Conservation (phyloP, 352 stramenopile genomes). For the Blastocystis sp. region DNA sequence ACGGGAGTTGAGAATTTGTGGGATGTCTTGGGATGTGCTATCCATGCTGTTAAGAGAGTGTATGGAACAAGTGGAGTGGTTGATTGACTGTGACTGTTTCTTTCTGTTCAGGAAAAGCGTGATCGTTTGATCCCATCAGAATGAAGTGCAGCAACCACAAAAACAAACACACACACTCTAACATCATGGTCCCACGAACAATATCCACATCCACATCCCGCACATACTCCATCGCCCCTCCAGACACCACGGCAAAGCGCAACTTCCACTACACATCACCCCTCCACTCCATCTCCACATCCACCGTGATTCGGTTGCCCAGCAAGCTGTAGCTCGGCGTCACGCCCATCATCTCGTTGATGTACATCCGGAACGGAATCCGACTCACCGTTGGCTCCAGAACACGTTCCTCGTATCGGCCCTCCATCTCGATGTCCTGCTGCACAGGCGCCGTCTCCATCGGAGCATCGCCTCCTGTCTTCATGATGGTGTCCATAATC, state of each 20-base stretch:
- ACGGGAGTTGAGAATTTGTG: too few species aligned
- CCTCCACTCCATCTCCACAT: background rate
- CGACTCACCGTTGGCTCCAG: background rate
- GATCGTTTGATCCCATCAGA: slow-evolving; percentile 8
- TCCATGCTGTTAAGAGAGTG: too few species aligned
- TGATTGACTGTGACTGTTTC: too few species aligned
- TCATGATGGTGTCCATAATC: too few species aligned
- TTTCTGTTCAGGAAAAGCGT: background rate
- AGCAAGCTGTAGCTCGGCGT: slow-evolving; percentile 1
- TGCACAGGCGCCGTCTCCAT: background rate
- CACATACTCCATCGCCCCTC: background rate
- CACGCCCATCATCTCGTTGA: background rate
- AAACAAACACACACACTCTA: background rate
- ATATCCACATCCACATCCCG: slow-evolving; percentile 31
- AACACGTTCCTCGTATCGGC: background rate
- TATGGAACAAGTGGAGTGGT: too few species aligned
- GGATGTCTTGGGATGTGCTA: too few species aligned
- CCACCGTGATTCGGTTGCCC: background rate
- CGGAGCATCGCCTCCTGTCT: too few species aligned
- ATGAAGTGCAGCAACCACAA: background rate
- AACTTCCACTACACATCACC: slow-evolving; percentile 20
- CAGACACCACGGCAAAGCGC: background rate
- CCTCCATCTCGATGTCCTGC: too few species aligned
- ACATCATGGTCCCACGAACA: slow-evolving; percentile 19
- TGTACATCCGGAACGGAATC: slow-evolving; percentile 38